Evolutionary conservation across 2,329 filamentous ascomycete genomes (phyloP), one percentile per base, ranked within the genome.

Genomic region (Colletotrichum euphorbiae): DNA sequence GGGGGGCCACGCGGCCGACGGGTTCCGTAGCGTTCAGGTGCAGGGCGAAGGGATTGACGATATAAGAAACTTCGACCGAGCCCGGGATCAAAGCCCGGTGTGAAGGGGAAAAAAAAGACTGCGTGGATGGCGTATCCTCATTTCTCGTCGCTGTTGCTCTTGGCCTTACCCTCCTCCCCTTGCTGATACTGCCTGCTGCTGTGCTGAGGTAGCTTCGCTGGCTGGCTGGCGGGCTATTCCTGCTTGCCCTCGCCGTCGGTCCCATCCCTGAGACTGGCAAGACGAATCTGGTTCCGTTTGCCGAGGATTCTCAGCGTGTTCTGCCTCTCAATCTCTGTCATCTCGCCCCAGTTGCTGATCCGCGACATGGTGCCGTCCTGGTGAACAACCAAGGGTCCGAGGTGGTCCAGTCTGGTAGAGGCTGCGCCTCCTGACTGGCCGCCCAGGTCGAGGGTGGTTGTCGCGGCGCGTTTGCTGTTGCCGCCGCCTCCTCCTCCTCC

Each of bases 331-430:
- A 88, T 83, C 28, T 88, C 87, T 2, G 86, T 85, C 91, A 94
- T 93, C 71, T 89, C 81, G 8, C 80, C 82, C 91, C 91, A 94
- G 77, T 94, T 94, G 40, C 84, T 80, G 73, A 94, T 91, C 38
- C 91, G 85, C 64, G 89, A 89, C 72, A 93, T 77, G 8, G 89
- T 89, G 19, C 92, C 92, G 77, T 94, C 90, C 69, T 83, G 81
- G 76, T 93, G 91, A 62, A 94, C 89, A 1, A 94, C 91, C 73
- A 94, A 82, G 2, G 92, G 92, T 0, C 92, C 91, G 24, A 94
- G 80, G 69, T 88, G 84, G 74, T 93, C 90, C 8, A 94, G 84
- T 56, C 84, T 87, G 48, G 91, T 83, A 2, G 76, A 76, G 13
- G 79, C 38, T 67, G 71, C 48, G 64, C 52, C 67, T 52, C 67